phyloP scores from a whole-genome alignment of 2,329 filamentous ascomycete genomes.

The Pezicula carpinea region DNA sequence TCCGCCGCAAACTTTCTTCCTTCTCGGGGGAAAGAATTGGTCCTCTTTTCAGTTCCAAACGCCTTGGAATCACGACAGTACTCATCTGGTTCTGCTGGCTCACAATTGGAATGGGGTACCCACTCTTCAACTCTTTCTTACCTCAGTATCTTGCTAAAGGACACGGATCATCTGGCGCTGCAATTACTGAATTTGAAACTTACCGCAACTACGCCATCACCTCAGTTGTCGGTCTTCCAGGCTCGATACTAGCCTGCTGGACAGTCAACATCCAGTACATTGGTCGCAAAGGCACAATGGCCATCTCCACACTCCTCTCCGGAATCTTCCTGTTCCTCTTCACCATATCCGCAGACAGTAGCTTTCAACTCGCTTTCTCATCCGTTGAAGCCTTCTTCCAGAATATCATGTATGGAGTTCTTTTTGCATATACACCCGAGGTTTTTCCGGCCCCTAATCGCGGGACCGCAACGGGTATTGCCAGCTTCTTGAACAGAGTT shows the following conservation, averaged over 20 bases:
- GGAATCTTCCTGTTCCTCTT: constrained; percentile 69
- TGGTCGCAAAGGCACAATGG: constrained; percentile 70
- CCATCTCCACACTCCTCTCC: constrained; percentile 60
- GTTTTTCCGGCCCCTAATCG: constrained; percentile 69
- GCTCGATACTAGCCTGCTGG: constrained; percentile 68
- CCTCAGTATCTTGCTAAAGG: constrained; percentile 74
- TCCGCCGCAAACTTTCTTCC: constrained; percentile 46
- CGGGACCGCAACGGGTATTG: constrained; percentile 68
- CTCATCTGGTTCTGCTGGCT: constrained; percentile 78
- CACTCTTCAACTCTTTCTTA: constrained; percentile 86
- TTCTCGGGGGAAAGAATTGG: constrained; percentile 65
- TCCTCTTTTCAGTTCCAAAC: constrained; percentile 57
- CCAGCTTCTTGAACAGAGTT: constrained; percentile 65
- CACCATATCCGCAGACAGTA: constrained; percentile 50
- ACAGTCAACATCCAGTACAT: constrained; percentile 63
- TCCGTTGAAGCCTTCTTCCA: constrained; percentile 68
- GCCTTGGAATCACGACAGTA: constrained; percentile 44
- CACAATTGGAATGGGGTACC: constrained; percentile 80
- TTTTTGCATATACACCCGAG: constrained; percentile 75
- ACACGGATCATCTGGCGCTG: constrained; percentile 27
- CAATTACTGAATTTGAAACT: constrained; percentile 39
- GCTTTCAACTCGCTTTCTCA: constrained; percentile 58
- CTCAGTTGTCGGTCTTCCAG: constrained; percentile 70
- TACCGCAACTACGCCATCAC: constrained; percentile 85
- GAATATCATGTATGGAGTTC: constrained; percentile 72